Conservation (phyloP, 495 filamentous ascomycete species). For the Penicillium roqueforti region DNA sequence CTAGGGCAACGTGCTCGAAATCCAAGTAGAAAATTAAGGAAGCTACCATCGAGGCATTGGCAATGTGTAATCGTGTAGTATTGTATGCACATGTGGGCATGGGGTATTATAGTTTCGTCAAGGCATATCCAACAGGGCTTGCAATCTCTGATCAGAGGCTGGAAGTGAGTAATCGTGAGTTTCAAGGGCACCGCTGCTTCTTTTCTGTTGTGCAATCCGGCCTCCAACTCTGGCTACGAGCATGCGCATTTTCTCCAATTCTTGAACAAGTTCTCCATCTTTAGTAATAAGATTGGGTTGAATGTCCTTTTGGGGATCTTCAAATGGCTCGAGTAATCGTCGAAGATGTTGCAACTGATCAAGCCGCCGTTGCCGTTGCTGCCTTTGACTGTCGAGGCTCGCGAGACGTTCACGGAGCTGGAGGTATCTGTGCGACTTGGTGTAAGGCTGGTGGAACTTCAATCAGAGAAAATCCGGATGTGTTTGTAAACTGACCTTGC, state of each 20-base stretch:
- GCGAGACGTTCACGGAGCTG: constrained; percentile 49
- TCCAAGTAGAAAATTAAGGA: not conserved
- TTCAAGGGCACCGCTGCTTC: constrained; percentile 11
- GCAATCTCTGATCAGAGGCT: constrained; percentile 34
- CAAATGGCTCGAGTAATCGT: constrained; percentile 56
- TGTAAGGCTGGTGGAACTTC: constrained; percentile 28
- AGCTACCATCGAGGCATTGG: not conserved
- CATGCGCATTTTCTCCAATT: constrained; percentile 73
- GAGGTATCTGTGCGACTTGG: constrained; percentile 48
- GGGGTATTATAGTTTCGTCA: constrained; percentile 18
- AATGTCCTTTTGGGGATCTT: constrained; percentile 51
- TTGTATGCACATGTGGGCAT: not conserved
- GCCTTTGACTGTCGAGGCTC: constrained; percentile 49
- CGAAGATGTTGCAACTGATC: constrained; percentile 54
- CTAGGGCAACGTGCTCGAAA: not conserved
- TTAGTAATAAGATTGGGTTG: constrained; percentile 75
- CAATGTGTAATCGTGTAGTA: not conserved
- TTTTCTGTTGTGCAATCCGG: constrained; percentile 46
- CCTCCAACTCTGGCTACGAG: constrained; percentile 67
- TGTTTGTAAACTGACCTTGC: constrained; percentile 25
- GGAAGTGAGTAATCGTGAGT: constrained; percentile 23
- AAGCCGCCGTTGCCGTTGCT: constrained; percentile 51
- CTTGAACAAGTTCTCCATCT: constrained; percentile 67
- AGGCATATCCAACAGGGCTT: constrained; percentile 37
- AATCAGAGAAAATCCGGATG: constrained; percentile 15